Evolutionary conservation across 106 monocot genomes (phyloP).

Genomic region (Allium fistulosum): DNA sequence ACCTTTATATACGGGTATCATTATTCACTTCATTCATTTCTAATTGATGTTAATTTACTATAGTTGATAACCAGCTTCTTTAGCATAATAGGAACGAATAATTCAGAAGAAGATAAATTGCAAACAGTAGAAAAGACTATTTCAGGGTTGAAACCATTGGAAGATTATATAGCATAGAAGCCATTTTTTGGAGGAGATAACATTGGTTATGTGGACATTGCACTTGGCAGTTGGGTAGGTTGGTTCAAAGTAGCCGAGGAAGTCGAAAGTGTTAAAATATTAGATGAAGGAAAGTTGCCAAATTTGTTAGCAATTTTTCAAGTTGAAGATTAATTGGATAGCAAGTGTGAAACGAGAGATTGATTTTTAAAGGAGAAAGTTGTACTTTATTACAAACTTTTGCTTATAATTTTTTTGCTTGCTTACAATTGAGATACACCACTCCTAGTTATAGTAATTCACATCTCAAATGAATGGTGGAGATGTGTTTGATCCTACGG

Average conservation of each 20-base stretch:
- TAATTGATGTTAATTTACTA: neutral
- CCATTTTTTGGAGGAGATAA: constrained; percentile 30
- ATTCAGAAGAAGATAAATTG: constrained; percentile 5
- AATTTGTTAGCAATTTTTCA: too few relatives aligned
- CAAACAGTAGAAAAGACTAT: neutral
- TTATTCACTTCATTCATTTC: neutral
- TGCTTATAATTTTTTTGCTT: too few relatives aligned
- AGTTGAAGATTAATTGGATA: too few relatives aligned
- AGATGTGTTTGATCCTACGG: too few relatives aligned
- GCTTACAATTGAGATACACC: too few relatives aligned
- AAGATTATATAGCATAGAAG: constrained; percentile 29
- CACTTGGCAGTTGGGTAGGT: constrained; percentile 13
- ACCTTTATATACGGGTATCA: neutral
- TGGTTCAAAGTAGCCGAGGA: constrained; percentile 10
- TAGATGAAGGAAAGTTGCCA: constrained; percentile 19
- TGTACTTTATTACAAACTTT: too few relatives aligned
- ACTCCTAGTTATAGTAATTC: too few relatives aligned
- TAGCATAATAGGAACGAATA: constrained; percentile 4
- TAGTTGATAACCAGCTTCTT: neutral
- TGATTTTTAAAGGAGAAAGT: too few relatives aligned
- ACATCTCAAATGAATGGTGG: too few relatives aligned
- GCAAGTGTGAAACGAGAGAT: too few relatives aligned
- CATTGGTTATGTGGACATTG: constrained; percentile 36
- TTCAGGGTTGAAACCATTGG: constrained; percentile 15
- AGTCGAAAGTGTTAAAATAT: constrained; percentile 8